A percentile compares a stretch with the other conserved stretches of the same genome.
Conservation (phyloP, 2,329 filamentous ascomycete species). For the Colletotrichum lupini region DNA sequence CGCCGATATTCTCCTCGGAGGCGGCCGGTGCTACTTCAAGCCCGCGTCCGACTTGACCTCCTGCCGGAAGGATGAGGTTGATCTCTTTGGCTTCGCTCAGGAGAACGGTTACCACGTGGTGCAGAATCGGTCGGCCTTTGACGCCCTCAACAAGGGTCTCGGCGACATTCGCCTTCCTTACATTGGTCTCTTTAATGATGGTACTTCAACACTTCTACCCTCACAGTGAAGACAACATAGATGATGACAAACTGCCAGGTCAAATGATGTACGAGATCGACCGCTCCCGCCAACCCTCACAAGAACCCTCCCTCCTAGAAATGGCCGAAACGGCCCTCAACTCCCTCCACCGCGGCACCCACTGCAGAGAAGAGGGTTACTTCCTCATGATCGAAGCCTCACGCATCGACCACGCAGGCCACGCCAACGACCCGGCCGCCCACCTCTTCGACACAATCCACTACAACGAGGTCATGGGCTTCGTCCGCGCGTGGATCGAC, state of each 20-base stretch:
- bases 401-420: constrained; percentile 51
- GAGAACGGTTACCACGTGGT: constrained; percentile 49
- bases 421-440: constrained; percentile 65
- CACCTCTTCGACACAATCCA: constrained; percentile 58
- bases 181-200: constrained; percentile 51
- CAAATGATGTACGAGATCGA: constrained; percentile 49
- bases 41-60: constrained; percentile 48
- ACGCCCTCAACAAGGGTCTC: constrained; percentile 42
- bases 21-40: constrained; percentile 54
- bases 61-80: constrained; percentile 49
- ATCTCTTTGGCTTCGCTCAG: constrained; percentile 48
- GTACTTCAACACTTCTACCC: constrained; percentile 8
- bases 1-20: constrained; percentile 53
- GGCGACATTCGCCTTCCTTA: constrained; percentile 47
- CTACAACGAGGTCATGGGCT: constrained; percentile 51
- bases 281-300: constrained; percentile 40
- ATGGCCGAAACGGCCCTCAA: constrained; percentile 51
- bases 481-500: constrained; percentile 52
- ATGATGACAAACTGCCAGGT: constrained; percentile 10
- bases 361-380: constrained; percentile 47
- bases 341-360: constrained; percentile 47
- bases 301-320: constrained; percentile 52
- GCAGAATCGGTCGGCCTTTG: constrained; percentile 48
- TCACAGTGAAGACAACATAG: no score
- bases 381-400: constrained; percentile 54